Evolutionary conservation across 345 rosid genomes (phyloP).

Genomic region (Acer yangbiense): DNA sequence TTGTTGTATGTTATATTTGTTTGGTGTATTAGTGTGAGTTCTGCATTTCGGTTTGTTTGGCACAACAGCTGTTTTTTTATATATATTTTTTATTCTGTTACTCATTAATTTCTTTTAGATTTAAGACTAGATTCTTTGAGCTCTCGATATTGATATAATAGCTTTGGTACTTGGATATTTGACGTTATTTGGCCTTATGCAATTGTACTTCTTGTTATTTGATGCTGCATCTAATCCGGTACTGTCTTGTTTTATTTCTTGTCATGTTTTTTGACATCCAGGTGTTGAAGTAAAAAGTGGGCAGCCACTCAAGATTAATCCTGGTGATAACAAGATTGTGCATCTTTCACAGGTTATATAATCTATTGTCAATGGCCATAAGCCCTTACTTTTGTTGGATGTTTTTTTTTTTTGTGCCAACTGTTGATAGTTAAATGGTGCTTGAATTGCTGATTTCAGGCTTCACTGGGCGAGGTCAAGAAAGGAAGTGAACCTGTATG

Average conservation of each 20-base stretch:
- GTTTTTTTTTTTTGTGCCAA: neutral
- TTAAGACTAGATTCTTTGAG: neutral
- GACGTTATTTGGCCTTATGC: neutral
- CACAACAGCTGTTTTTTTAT: neutral
- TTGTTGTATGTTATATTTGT: neutral
- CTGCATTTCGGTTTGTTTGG: neutral
- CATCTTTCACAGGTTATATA: constrained; percentile 67
- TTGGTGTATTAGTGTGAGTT: neutral
- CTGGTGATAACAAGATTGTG: constrained; percentile 36
- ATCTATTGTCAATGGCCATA: neutral
- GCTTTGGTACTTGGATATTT: neutral
- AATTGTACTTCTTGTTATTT: neutral
- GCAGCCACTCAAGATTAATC: constrained; percentile 30
- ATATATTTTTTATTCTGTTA: neutral
- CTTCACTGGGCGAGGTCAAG: constrained; percentile 59
- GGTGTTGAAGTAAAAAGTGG: constrained; percentile 74
- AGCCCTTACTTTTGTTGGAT: constrained; percentile 6
- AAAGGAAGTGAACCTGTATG: constrained; percentile 40
- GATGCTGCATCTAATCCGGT: neutral
- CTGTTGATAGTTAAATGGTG: neutral
- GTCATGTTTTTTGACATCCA: constrained; percentile 18
- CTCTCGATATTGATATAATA: neutral
- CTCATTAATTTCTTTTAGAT: neutral
- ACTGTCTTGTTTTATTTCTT: neutral
- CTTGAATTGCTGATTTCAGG: constrained; percentile 37